phyloP scores from a whole-genome alignment of 1,284 basidiomycete species.

The Fomitopsis betulina region DNA sequence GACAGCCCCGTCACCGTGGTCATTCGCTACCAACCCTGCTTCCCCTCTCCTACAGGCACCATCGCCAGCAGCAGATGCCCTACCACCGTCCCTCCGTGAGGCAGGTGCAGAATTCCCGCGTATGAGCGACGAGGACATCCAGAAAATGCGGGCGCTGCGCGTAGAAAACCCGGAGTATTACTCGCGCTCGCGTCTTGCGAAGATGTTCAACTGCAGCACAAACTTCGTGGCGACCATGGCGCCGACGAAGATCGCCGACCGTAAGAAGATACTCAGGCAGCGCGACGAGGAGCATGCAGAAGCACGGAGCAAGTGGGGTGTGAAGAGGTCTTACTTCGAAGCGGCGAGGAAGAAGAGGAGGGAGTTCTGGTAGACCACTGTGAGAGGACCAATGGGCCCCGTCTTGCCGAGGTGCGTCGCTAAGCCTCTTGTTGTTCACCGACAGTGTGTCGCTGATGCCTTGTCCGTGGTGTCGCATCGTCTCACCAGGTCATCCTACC shows the following conservation, averaged over 20 bases:
- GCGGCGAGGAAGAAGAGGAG: constrained; percentile 32
- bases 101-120: constrained; percentile 29
- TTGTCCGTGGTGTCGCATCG: neutral
- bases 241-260: constrained; percentile 22
- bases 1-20: constrained; percentile 62
- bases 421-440: neutral
- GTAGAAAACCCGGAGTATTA: constrained; percentile 29
- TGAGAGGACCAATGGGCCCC: neutral
- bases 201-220: constrained; percentile 32
- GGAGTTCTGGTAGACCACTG: constrained; percentile 30
- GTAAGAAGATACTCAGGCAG: constrained; percentile 22
- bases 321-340: constrained; percentile 28
- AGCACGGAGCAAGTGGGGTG: constrained; percentile 31
- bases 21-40: constrained; percentile 58
- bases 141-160: constrained; percentile 53
- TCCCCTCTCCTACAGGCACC: constrained; percentile 56
- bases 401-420: neutral
- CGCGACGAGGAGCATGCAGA: constrained; percentile 27
- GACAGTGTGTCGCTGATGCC: neutral
- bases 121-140: constrained; percentile 49
- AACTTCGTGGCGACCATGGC: constrained; percentile 32
- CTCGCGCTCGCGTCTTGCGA: constrained; percentile 31
- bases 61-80: constrained; percentile 31
- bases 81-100: constrained; percentile 37
- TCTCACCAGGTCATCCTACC: no score